These are phyloP conservation scores for Tolypocladium album DNA, from an alignment of 2,329 filamentous ascomycete species.

Conservation along the genomic window DNA sequence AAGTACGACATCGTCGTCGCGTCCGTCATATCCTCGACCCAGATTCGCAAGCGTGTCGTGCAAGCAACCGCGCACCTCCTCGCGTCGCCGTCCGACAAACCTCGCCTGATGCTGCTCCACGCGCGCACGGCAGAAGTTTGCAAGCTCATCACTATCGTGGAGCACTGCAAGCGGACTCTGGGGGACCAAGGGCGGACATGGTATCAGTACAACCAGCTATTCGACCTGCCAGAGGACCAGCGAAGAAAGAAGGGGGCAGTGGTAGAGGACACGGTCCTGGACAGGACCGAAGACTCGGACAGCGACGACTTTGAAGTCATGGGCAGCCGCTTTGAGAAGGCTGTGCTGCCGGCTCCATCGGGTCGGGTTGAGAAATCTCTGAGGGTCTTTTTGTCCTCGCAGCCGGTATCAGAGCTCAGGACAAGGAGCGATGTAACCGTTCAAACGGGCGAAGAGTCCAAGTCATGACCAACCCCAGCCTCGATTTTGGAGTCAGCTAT, in stretches of 20 bases:
- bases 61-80: conserved; percentile 33
- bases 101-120: conserved; percentile 35
- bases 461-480: conserved; percentile 1
- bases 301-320: conserved; percentile 46
- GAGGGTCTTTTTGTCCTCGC: conserved; percentile 47
- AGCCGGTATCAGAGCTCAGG: conserved; percentile 44
- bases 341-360: conserved; percentile 34
- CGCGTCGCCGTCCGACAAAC: conserved; percentile 7
- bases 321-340: conserved; percentile 44
- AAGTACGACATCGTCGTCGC: conserved; percentile 40
- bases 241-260: conserved; percentile 16
- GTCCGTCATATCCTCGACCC: conserved; percentile 48
- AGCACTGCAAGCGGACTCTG: conserved; percentile 52
- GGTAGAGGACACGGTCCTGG: conserved; percentile 33
- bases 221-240: conserved; percentile 28
- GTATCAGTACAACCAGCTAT: conserved; percentile 48
- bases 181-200: conserved; percentile 32
- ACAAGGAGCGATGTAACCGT: conserved; percentile 32
- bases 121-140: conserved; percentile 39
- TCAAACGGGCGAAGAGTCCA: conserved; percentile 30
- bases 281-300: conserved; percentile 14
- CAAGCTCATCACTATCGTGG: conserved; percentile 59
- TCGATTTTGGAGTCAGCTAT: not conserved
- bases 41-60: conserved; percentile 44
- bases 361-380: conserved; percentile 40